These are phyloP conservation scores for Ophiognomonia clavigignenti-juglandacearum DNA, from an alignment of 2,329 filamentous ascomycete species.

Conservation along the genomic window DNA sequence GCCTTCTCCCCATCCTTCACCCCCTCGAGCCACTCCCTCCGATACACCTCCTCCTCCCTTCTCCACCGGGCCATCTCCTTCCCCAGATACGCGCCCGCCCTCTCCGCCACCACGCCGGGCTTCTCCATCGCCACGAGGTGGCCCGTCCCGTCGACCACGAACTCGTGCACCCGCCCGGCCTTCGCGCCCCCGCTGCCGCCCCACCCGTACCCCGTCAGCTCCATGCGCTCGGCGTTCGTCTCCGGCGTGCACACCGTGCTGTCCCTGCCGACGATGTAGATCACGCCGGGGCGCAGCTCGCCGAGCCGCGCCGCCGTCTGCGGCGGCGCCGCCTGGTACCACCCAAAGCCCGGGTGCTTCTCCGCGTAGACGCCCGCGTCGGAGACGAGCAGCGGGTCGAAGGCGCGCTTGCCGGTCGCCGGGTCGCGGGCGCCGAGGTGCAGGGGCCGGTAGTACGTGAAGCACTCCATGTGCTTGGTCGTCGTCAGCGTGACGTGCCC, in stretches of 20 bases:
- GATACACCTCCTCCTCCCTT: slow-evolving; percentile 50
- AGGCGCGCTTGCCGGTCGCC: slow-evolving; percentile 29
- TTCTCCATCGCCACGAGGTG: slow-evolving; percentile 84
- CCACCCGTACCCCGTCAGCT: slow-evolving; percentile 57
- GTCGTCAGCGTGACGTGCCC: slow-evolving; percentile 68
- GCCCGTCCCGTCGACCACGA: slow-evolving; percentile 60
- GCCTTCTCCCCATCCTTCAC: slow-evolving; percentile 45
- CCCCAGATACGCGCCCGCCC: slow-evolving; percentile 52
- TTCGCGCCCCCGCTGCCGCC: slow-evolving; percentile 62
- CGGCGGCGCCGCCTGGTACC: slow-evolving; percentile 64
- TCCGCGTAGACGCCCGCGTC: slow-evolving; percentile 38
- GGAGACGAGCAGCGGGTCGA: slow-evolving; percentile 43
- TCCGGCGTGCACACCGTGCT: slow-evolving; percentile 52
- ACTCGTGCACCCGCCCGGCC: slow-evolving; percentile 63
- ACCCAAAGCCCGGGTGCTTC: slow-evolving; percentile 38
- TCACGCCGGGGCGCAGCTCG: slow-evolving; percentile 56
- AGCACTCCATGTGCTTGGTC: slow-evolving; percentile 83
- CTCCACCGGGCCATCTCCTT: slow-evolving; percentile 54
- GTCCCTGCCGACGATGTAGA: slow-evolving; percentile 64
- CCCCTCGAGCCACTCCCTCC: slow-evolving; percentile 45
- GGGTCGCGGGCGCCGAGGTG: slow-evolving; percentile 36
- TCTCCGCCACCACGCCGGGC: slow-evolving; percentile 59
- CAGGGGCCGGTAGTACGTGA: slow-evolving; percentile 66
- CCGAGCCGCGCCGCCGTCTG: slow-evolving; percentile 53
- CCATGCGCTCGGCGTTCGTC: slow-evolving; percentile 53